Conservation (phyloP, 441 rosid species). For the Erysimum cheiri region DNA sequence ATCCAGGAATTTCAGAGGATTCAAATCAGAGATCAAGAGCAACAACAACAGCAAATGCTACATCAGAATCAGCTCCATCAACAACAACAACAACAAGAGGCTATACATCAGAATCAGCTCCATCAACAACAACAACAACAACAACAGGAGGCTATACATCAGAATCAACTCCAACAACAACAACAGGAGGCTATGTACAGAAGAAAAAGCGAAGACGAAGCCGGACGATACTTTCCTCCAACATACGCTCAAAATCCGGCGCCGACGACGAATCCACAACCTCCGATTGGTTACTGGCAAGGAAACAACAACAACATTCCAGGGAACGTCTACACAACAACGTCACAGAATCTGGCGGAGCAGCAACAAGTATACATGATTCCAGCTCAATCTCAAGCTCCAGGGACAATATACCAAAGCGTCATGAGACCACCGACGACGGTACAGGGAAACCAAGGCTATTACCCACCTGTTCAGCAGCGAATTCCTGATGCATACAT, state of each 20-base stretch:
- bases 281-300: constrained; percentile 56
- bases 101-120: constrained; percentile 20
- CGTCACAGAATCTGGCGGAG: constrained; percentile 48
- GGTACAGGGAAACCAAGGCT: constrained; percentile 67
- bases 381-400: constrained; percentile 51
- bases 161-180: constrained; percentile 18
- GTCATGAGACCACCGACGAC: constrained; percentile 54
- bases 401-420: constrained; percentile 50
- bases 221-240: constrained; percentile 55
- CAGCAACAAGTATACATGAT: constrained; percentile 65
- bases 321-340: constrained; percentile 42
- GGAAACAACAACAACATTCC: constrained; percentile 57
- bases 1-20: constrained; percentile 72
- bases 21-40: constrained; percentile 74
- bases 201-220: constrained; percentile 56
- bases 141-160: constrained; percentile 14
- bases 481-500: constrained; percentile 66
- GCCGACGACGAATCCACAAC: constrained; percentile 43
- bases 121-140: background rate
- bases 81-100: constrained; percentile 40
- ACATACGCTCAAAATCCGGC: constrained; percentile 56
- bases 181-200: constrained; percentile 49
- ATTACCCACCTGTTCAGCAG: constrained; percentile 62
- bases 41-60: constrained; percentile 47
- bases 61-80: constrained; percentile 20